phyloP scores from a whole-genome alignment of 1,284 basidiomycete genomes.

The Moesziomyces aphidis region DNA sequence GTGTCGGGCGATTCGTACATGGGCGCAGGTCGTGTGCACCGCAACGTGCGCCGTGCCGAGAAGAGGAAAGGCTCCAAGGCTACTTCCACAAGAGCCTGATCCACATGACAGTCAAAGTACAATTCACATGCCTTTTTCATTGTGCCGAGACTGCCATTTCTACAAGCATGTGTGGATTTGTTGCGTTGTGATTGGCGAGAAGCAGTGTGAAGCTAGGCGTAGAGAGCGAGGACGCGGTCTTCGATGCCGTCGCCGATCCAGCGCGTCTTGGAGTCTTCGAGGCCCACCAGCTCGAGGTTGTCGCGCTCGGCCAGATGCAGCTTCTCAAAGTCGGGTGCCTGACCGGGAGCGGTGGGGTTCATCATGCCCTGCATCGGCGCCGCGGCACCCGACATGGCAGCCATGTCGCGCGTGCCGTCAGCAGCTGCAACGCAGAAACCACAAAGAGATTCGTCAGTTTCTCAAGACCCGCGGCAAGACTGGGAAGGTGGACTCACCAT shows the following conservation, averaged over 20 bases:
- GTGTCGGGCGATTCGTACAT: slow-evolving; percentile 49
- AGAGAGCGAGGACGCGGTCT: slow-evolving; percentile 61
- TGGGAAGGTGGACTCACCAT: slow-evolving; percentile 74
- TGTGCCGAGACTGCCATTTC: slow-evolving; percentile 19
- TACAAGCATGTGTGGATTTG: neutral
- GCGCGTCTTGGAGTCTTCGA: slow-evolving; percentile 39
- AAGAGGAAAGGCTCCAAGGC: slow-evolving; percentile 34
- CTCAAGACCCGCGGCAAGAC: neutral
- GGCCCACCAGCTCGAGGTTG: slow-evolving; percentile 88
- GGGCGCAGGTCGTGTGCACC: slow-evolving; percentile 44
- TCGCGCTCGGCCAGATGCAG: slow-evolving; percentile 91
- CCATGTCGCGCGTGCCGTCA: slow-evolving; percentile 67
- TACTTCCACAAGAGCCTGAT: neutral
- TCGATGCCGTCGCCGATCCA: slow-evolving; percentile 67
- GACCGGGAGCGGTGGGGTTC: slow-evolving; percentile 49
- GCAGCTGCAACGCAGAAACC: slow-evolving; percentile 46
- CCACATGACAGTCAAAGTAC: neutral
- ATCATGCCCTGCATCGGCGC: slow-evolving; percentile 40
- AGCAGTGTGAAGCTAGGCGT: slow-evolving; percentile 17
- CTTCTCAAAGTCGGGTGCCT: slow-evolving; percentile 82
- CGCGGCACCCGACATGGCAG: slow-evolving; percentile 55
- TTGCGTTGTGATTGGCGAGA: neutral
- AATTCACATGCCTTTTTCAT: neutral
- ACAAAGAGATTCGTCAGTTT: neutral
- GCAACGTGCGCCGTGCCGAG: slow-evolving; percentile 41